Base-by-base conservation (phyloP, 139 green algal species). In the Bryopsis sp. region DNA sequence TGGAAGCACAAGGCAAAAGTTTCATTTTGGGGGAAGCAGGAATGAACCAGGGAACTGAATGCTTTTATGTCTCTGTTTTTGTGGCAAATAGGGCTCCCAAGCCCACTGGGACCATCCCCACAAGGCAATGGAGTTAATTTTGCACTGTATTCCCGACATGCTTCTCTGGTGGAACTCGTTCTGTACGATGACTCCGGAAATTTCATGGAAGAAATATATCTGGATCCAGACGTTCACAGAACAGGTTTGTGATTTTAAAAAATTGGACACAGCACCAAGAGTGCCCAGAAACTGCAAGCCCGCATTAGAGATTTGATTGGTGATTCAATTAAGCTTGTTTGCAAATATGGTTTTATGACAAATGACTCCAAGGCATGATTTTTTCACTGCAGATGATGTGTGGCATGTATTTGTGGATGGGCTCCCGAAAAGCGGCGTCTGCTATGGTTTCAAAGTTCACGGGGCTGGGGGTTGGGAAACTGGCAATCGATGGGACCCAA, bases 401-500 rank as follows among this genome's bases (percentile, higher is more conserved):
- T 97, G 87, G 84, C 90, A 96, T 68, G 74, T 80, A 0, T 39
- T 78, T 46, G 64, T 96, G 48, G 60, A 83, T 46, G 77, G 78
- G 1, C 81, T 94, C 6, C 81, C 88, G 1, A 39, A 39, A 26
- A 74, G 69, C 15, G 81, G 81, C 7, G 66, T 95, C n/a, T 78
- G 81, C 36, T 97, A 97, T 58, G 85, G 74, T 2, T 85, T 82
- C 75, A 81, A 68, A 39, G 82, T 76, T 3, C 24, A 28, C 22
- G 90, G 90, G 24, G 58, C 87, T 0, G 87, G 84, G 24, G 88
- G 86, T 38, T 94, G 88, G 86, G 88, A 95, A 4, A 84, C 79
- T 35, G 84, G 79, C 24, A 67, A 84, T 72, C 77, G 88, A 38
- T 96, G 87, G 87, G 78, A 89, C 67, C 47, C 78, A 7, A 71